Evolutionary conservation across 805 yeast species (phyloP).

Genomic region (Saccharomycopsis sp.): DNA sequence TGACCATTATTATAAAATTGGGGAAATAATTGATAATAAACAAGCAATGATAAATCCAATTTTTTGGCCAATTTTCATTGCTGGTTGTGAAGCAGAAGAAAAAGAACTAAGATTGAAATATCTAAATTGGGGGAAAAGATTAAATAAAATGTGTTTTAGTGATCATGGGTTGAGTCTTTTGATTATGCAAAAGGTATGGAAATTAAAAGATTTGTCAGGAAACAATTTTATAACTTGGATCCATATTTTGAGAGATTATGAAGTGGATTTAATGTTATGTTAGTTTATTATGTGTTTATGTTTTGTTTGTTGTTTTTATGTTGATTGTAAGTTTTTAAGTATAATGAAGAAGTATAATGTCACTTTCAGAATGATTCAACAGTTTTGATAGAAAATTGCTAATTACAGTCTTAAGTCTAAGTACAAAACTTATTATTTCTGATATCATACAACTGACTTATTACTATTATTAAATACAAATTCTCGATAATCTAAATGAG

Average conservation of each 20-base stretch:
- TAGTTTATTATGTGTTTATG: too few species aligned
- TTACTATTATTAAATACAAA: too few species aligned
- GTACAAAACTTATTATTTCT: too few species aligned
- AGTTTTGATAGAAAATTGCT: too few species aligned
- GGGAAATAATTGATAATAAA: conserved; percentile 37
- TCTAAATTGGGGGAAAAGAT: conserved; percentile 42
- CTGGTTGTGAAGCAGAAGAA: conserved; percentile 60
- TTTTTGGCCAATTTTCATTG: conserved; percentile 84
- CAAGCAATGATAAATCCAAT: conserved; percentile 59
- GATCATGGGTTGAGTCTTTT: conserved; percentile 1
- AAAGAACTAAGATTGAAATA: conserved; percentile 56
- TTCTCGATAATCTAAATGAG: too few species aligned
- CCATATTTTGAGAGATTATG: conserved; percentile 13
- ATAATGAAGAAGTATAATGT: too few species aligned
- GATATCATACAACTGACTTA: too few species aligned
- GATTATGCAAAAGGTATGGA: conserved; percentile 13
- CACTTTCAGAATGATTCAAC: too few species aligned
- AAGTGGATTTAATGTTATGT: conserved; percentile 13
- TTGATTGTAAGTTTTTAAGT: too few species aligned
- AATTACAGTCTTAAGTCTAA: too few species aligned
- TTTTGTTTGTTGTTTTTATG: too few species aligned
- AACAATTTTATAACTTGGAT: conserved; percentile 11
- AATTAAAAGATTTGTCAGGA: not conserved
- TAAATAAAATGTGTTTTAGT: conserved; percentile 24
- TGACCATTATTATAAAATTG: conserved; percentile 53